Evolutionary conservation across 2,329 filamentous ascomycete species (phyloP).

Genomic region (Colletotrichum chrysophilum): DNA sequence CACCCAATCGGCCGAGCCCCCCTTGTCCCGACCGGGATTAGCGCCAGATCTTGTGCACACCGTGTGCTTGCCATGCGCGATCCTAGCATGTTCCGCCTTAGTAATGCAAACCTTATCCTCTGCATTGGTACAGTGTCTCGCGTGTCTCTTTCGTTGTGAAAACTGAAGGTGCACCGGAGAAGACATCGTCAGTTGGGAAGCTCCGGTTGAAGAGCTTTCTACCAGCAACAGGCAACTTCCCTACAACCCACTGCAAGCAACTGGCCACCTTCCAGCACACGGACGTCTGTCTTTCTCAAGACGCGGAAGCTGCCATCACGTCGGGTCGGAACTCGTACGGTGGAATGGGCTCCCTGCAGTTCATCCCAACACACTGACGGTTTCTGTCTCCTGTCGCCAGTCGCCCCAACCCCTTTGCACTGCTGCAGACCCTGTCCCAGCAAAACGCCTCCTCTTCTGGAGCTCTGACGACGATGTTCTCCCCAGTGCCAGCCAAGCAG

Average conservation of each 20-base stretch:
- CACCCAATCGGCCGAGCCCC: conserved; percentile 5
- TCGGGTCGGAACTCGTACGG: not conserved
- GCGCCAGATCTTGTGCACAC: conserved; percentile 19
- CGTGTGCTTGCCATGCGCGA: conserved; percentile 9
- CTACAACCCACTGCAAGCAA: not conserved
- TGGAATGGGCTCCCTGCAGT: not conserved
- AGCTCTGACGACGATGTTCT: conserved; percentile 13
- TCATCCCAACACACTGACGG: conserved; percentile 14
- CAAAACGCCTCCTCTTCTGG: conserved; percentile 1
- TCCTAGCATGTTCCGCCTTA: conserved; percentile 13
- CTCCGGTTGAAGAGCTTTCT: not conserved
- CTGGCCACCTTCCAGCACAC: not conserved
- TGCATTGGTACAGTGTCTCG: conserved; percentile 15
- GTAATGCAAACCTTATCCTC: conserved; percentile 23
- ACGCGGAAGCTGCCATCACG: not conserved
- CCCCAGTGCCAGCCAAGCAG: not conserved
- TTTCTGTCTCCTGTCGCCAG: not conserved
- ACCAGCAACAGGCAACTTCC: conserved; percentile 5
- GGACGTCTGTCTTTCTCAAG: not conserved
- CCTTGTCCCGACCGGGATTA: not conserved
- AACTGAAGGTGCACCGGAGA: not conserved
- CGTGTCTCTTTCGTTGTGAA: not conserved
- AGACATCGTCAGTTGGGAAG: not conserved
- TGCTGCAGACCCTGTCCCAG: conserved; percentile 19
- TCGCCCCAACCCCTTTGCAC: not conserved